Conservation (phyloP, 2,329 filamentous ascomycete genomes). For the Fusarium burgessii region DNA sequence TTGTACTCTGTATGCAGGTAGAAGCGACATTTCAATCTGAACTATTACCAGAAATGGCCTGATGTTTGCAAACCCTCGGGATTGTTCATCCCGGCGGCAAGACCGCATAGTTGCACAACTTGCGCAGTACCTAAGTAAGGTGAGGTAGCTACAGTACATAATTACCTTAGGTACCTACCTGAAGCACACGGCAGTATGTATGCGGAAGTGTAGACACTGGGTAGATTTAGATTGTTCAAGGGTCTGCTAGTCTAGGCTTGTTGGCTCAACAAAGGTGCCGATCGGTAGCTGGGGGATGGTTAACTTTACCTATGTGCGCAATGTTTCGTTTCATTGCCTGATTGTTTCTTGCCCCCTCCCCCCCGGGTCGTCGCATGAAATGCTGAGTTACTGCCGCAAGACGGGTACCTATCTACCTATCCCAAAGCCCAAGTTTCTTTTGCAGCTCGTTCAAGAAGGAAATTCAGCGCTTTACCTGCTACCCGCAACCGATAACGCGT, state of each 20-base stretch:
- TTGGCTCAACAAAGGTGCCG: conserved; percentile 37
- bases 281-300: conserved; percentile 37
- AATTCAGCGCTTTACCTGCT: neutral
- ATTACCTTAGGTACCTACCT: too few relatives aligned
- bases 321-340: conserved; percentile 48
- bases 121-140: conserved; percentile 6
- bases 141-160: too few relatives aligned
- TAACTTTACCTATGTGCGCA: conserved; percentile 27
- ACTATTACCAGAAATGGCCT: conserved; percentile 39
- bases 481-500: conserved; percentile 4
- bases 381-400: conserved; percentile 6
- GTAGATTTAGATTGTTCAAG: conserved; percentile 16
- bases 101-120: conserved; percentile 25
- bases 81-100: conserved; percentile 20
- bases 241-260: conserved; percentile 23
- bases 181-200: neutral
- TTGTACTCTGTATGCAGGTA: conserved; percentile 29
- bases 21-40: conserved; percentile 40
- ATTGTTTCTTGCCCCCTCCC: conserved; percentile 41
- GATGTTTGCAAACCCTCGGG: conserved; percentile 31
- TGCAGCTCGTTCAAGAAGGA: neutral
- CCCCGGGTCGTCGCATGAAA: conserved; percentile 20
- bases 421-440: conserved; percentile 7
- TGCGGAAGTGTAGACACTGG: conserved; percentile 20
- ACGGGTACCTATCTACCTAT: neutral